Evolutionary conservation across 1,284 basidiomycete genomes (phyloP), one percentile per base, ranked within the genome.

Genomic region (Lentinula novae-zelandiae): DNA sequence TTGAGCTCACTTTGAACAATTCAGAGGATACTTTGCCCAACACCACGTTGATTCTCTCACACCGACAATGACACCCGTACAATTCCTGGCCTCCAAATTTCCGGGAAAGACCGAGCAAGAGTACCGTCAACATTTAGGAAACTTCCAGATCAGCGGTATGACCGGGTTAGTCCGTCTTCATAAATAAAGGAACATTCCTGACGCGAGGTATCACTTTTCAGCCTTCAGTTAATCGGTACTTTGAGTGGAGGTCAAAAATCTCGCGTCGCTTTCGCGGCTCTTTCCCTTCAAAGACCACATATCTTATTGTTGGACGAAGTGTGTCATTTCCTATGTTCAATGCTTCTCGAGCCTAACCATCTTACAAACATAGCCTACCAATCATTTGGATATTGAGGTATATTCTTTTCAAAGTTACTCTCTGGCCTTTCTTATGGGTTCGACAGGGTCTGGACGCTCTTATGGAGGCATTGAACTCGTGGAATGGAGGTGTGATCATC

Each of bases 81-180:
- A 93, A 67, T 98, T 98, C 80, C 78, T 99, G 34, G 92, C 93
- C 17, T 86, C 87, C 46, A 92, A 86, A 69, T 98, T 93, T 79
- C 97, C 97, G 0, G 97, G 97, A 1, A 92, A 91, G 76, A 93
- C 87, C 5, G 97, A 98, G 73, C 96, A 98, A 72, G 97, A 99
- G 73, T 99, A 99, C 73, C 86, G 97, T 64, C 77, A 78, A 42
- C 96, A 98, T 77, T 81, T 99, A 13, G 97, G 97, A n/a, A 94
- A 95, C 62, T 99, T 99, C 78, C 96, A 98, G 67, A 97, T 98
- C 70, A 98, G 93, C 63, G 96, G 96, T 60, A 90, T 96, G 83
- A 98, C 95, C 1, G 95, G 95, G 83, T 87, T 61, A 49, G 76
- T 67, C 20, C 12, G 58, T 50, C 38, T 36, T 58, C 44, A 50